phyloP scores from a whole-genome alignment of 768 basidiomycete genomes.

The Cubamyces sp. region DNA sequence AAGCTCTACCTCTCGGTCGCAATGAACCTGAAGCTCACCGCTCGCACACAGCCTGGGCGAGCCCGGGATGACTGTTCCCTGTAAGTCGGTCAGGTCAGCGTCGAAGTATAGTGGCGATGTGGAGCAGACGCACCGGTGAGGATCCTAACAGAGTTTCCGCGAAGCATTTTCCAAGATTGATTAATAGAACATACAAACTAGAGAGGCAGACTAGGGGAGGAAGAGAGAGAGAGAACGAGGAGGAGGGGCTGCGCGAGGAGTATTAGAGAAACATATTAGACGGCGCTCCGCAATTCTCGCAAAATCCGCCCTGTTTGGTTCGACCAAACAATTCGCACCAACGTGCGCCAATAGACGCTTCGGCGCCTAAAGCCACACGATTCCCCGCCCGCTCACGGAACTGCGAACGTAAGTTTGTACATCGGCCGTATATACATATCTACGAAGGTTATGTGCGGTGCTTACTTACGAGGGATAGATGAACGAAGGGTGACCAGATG shows the following conservation, averaged over 20 bases:
- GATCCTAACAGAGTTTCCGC: constrained; percentile 80
- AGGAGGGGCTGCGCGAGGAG: constrained; percentile 3
- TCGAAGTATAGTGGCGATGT: neutral
- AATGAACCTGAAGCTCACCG: constrained; percentile 70
- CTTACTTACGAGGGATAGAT: neutral
- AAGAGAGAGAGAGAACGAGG: constrained; percentile 12
- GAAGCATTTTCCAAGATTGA: constrained; percentile 63
- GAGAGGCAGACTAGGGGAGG: constrained; percentile 10
- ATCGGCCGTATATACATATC: too few relatives aligned
- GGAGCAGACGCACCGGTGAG: constrained; percentile 59
- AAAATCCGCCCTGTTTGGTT: constrained; percentile 21
- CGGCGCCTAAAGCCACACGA: too few relatives aligned
- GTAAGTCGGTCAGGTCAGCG: constrained; percentile 29
- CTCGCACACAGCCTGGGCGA: constrained; percentile 94
- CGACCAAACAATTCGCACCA: constrained; percentile 18
- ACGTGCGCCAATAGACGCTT: constrained; percentile 18
- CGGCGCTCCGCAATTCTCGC: constrained; percentile 27
- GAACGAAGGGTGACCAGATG: too few relatives aligned
- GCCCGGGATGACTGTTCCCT: constrained; percentile 98
- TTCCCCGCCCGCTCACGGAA: too few relatives aligned
- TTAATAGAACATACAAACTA: constrained; percentile 31
- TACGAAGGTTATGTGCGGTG: too few relatives aligned
- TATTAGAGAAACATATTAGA: constrained; percentile 20
- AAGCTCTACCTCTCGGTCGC: constrained; percentile 53
- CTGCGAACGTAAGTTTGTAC: too few relatives aligned